phyloP scores from a whole-genome alignment of 371 early-diverging fungal genomes.

The Mucor racemosus region DNA sequence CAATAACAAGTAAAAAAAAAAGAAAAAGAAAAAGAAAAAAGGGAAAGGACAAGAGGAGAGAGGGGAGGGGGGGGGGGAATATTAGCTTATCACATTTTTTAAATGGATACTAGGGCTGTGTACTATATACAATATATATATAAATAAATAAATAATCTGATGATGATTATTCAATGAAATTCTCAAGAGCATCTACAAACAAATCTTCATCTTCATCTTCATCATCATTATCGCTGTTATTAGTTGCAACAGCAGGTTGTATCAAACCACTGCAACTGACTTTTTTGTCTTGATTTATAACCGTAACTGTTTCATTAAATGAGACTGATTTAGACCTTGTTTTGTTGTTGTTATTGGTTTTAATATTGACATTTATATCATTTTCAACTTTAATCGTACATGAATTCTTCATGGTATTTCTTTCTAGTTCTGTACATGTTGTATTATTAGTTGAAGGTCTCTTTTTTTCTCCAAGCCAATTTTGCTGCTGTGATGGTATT shows the following conservation, averaged over 20 bases:
- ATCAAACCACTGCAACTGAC: neutral
- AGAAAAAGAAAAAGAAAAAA: no score
- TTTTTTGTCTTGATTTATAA: conserved; percentile 13
- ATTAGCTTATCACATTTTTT: neutral
- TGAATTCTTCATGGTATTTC: conserved; percentile 25
- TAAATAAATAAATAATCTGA: neutral
- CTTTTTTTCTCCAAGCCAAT: conserved; percentile 29
- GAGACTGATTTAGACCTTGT: conserved; percentile 30
- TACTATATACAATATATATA: neutral
- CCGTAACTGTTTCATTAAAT: conserved; percentile 31
- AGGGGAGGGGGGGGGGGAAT: neutral
- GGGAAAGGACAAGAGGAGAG: no score
- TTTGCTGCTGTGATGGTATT: conserved; percentile 1
- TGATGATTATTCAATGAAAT: conserved; percentile 5
- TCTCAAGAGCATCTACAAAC: conserved; percentile 34
- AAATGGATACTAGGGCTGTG: neutral
- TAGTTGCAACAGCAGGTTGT: neutral
- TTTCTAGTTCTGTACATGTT: conserved; percentile 4
- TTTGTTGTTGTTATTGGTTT: neutral
- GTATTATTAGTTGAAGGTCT: neutral
- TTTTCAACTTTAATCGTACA: neutral
- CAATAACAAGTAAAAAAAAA: no score
- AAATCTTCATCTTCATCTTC: conserved; percentile 17
- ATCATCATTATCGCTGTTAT: conserved; percentile 9
- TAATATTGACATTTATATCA: neutral